These are phyloP conservation scores for Globisporangium solare DNA, from an alignment of 352 stramenopile genomes.

Conservation along the genomic window DNA sequence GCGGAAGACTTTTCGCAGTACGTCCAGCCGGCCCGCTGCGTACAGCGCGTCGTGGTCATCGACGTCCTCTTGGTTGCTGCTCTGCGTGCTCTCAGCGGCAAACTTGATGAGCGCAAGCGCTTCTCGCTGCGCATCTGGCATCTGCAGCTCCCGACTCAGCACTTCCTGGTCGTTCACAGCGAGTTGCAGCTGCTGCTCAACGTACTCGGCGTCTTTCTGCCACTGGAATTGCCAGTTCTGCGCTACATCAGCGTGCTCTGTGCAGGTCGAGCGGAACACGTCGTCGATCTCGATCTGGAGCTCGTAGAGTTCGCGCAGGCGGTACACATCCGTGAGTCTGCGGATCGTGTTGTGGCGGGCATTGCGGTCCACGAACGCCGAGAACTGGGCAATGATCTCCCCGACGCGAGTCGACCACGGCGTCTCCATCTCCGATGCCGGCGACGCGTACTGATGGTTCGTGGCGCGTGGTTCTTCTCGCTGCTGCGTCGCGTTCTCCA, in stretches of 20 bases:
- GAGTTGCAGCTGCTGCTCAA: conserved; percentile 40
- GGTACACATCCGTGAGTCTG: conserved; percentile 30
- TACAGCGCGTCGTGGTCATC: conserved; percentile 9
- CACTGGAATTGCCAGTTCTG: conserved; percentile 42
- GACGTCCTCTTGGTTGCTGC: background rate
- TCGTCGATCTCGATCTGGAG: conserved; percentile 33
- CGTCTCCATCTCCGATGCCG: background rate
- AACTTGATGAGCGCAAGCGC: conserved; percentile 55
- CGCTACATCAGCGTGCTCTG: conserved; percentile 47
- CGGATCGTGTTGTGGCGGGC: conserved; percentile 26
- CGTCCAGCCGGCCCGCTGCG: background rate
- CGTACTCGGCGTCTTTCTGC: conserved; percentile 32
- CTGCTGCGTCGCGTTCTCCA: conserved; percentile 1
- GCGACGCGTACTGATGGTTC: background rate
- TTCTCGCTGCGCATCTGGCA: conserved; percentile 13
- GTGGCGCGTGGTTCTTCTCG: background rate
- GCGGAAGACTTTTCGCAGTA: conserved; percentile 11
- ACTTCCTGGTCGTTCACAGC: conserved; percentile 14
- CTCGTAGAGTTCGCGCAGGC: conserved; percentile 28
- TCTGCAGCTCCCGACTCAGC: conserved; percentile 21
- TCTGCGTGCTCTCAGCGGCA: conserved; percentile 35
- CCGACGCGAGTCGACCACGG: conserved; percentile 9
- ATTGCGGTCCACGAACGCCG: conserved; percentile 24
- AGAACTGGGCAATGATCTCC: conserved; percentile 23
- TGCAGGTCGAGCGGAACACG: conserved; percentile 25